Base-by-base conservation (phyloP, 140 eudicot genomes). In the Erigeron philadelphicus region DNA sequence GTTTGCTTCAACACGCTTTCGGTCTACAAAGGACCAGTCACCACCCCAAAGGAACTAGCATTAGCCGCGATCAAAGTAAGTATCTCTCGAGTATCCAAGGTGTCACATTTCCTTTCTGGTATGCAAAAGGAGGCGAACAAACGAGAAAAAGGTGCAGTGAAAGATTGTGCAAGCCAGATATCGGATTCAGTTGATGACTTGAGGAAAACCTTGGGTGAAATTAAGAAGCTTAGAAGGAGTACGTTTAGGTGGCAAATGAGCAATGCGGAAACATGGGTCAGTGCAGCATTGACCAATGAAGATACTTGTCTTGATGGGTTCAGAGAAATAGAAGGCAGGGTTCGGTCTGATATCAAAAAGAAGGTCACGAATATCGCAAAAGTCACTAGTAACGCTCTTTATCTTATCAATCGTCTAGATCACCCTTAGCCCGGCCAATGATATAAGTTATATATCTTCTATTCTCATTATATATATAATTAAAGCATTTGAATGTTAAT, bases 231-330 rank as follows among this genome's bases (percentile, higher is more conserved):
- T 25, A 79, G 78, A 49, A 70, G 89, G 41, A 81, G 87, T 31
- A 82, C 83, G 0, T 87, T 90, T 81, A 12, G 81, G 80, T 87
- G 93, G 93, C 90, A 85, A 70, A 87, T 90, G 93, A 87, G 90
- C 73, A 87, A 90, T 66, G 95, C 76, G 9, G 84, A 87, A 75
- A 90, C 97, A 44, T 90, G 95, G 97, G 93, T 87, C 4, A 87
- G 97, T 68, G 97, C 97, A 7, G 97, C 97, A 15, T 64, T 90
- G 84, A 90, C 97, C 4, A 75, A 90, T 12, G 93, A 85, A 57
- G 95, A 90, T 56, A 87, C 93, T 16, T 90, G 97, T 65, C 84
- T 87, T 11, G 97, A 90, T 61, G 97, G 93, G 67, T 87, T 90
- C 57, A 80, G 80, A 48, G 97, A 87, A 64, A 54, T 87, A 8